Base-by-base conservation (phyloP, 495 filamentous ascomycete genomes). In the Aspergillus avenaceus region DNA sequence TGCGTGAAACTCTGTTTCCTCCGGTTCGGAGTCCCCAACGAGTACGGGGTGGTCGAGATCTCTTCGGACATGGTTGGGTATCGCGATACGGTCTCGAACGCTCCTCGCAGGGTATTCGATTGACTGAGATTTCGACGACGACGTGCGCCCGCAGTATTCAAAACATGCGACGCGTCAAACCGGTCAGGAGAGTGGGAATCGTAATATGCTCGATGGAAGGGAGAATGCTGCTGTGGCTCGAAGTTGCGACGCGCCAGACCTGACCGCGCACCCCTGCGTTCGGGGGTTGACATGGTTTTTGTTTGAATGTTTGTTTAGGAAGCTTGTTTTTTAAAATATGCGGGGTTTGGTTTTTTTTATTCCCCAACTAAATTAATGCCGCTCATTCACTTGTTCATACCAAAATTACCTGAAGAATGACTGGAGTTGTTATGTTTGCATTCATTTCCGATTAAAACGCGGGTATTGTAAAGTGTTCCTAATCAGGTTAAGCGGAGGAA, bases 61-160 rank as follows among this genome's bases (percentile, higher is more conserved):
- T 65, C 55, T 8, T 63, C 59, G 11, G 52, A 41, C 60, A 59
- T 63, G 38, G 45, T 59, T 19, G 60, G 37, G 16, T 45, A 34
- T 24, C 55, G 58, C 56, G 65, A 61, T 58, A 56, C 25, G 28
- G 47, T 48, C 47, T 62, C 58, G 34, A 62, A 75, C 2, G 73
- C 69, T 23, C 64, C 68, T 42, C 67, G 63, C 49, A 74, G 47
- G 18, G 65, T 72, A 8, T 63, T 59, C 11, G 73, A 67, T 42
- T 64, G 50, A 31, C 66, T 65, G 41, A 69, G 65, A 28, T 48
- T 63, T 8, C 59, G 55, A 23, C 63, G 66, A 36, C 60, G 47
- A 45, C 62, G 64, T 26, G 65, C 41, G 31, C 58, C 55, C 11
- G 65, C 57, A 13, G 69, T 62, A 7, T 60, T 69, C 0, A 66